These are phyloP conservation scores for Geosmithia morbida DNA, from an alignment of 2,329 filamentous ascomycete species.

Conservation along the genomic window DNA sequence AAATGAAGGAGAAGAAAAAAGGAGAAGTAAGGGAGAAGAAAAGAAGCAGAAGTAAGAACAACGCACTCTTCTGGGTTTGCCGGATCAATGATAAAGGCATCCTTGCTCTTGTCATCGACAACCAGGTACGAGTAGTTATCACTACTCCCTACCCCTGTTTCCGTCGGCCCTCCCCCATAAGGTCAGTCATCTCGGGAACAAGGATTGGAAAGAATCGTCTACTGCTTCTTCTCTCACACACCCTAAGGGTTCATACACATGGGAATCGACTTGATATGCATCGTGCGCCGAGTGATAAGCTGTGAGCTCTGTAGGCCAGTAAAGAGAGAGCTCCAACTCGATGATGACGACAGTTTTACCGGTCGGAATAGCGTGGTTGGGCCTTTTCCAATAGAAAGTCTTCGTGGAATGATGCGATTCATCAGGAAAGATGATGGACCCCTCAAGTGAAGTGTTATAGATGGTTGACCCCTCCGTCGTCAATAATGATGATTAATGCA, in stretches of 20 bases:
- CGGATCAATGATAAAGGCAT: constrained; percentile 67
- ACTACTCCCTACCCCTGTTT: constrained; percentile 55
- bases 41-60: background rate
- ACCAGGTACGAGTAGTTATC: constrained; percentile 83
- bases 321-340: background rate
- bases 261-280: constrained; percentile 80
- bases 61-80: constrained; percentile 64
- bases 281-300: constrained; percentile 19
- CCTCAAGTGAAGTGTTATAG: too few relatives aligned
- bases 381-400: constrained; percentile 9
- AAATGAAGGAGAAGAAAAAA: too few relatives aligned
- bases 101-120: constrained; percentile 59
- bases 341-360: constrained; percentile 1
- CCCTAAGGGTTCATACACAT: constrained; percentile 51
- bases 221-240: background rate
- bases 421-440: constrained; percentile 17
- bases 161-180: background rate
- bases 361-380: constrained; percentile 1
- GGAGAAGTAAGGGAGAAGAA: too few relatives aligned
- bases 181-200: background rate
- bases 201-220: too few relatives aligned
- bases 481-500: constrained; percentile 1
- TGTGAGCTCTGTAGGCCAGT: background rate
- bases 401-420: constrained; percentile 24
- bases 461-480: background rate